Percentiles rank a stretch among this genome's conserved stretches.
These are phyloP conservation scores for Heracleum sosnowskyi DNA, from an alignment of 129 eudicot genomes.

Conservation along the genomic window DNA sequence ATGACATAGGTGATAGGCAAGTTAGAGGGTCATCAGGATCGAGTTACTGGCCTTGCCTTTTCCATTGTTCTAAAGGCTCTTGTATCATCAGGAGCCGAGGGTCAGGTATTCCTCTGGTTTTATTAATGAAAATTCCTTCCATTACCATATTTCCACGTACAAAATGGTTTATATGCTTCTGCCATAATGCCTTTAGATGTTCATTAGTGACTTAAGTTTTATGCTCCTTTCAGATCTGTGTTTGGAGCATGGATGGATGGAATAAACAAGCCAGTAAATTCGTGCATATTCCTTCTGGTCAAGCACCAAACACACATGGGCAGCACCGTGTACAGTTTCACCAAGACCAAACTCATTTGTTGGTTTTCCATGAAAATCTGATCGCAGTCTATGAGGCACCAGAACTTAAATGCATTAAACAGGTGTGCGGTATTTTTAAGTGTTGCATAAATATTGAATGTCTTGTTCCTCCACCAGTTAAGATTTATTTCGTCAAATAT, in stretches of 20 bases:
- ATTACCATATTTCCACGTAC: background rate
- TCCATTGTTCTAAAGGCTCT: background rate
- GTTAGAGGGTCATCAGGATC: slow-evolving; percentile 4
- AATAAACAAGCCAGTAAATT: slow-evolving; percentile 25
- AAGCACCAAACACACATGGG: slow-evolving; percentile 18
- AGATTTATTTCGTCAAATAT: background rate
- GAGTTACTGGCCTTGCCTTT: slow-evolving; percentile 7
- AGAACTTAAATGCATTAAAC: slow-evolving; percentile 31
- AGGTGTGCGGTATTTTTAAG: slow-evolving; percentile 18
- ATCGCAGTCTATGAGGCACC: slow-evolving; percentile 34
- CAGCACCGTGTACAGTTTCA: slow-evolving; percentile 31
- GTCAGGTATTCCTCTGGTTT: background rate
- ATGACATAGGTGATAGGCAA: slow-evolving; percentile 21
- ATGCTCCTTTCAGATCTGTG: slow-evolving; percentile 24
- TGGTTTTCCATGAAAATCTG: slow-evolving; percentile 43
- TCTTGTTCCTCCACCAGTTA: background rate
- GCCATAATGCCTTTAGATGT: background rate
- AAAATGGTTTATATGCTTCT: background rate
- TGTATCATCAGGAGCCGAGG: slow-evolving; percentile 11
- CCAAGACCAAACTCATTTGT: slow-evolving; percentile 20
- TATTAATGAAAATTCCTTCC: background rate
- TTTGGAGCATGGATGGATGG: slow-evolving; percentile 38
- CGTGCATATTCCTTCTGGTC: slow-evolving; percentile 32
- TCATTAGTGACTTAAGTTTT: background rate
- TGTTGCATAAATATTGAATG: background rate